These are phyloP conservation scores for Rubus idaeus DNA, from an alignment of 306 rosid species.

Conservation along the genomic window DNA sequence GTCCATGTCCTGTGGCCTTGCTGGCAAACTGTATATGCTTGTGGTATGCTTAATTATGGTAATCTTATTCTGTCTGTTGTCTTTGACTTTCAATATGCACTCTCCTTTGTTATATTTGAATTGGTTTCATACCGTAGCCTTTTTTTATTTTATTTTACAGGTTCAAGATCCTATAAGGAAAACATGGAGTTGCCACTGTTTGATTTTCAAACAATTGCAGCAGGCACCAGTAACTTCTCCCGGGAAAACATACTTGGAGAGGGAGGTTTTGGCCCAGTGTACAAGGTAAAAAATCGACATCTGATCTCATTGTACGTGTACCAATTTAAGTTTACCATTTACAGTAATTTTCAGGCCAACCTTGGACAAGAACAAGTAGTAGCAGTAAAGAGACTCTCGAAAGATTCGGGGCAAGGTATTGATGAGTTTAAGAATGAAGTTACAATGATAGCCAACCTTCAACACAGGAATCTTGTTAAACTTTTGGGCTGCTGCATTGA, in stretches of 20 bases:
- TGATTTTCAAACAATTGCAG: slow-evolving; percentile 38
- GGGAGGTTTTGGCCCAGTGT: slow-evolving; percentile 59
- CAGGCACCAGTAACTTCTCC: slow-evolving; percentile 44
- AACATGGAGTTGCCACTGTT: slow-evolving; percentile 44
- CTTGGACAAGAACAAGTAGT: slow-evolving; percentile 15
- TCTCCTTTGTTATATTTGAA: too few relatives aligned
- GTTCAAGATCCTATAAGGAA: slow-evolving; percentile 16
- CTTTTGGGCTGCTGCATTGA: slow-evolving; percentile 21
- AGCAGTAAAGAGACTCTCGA: slow-evolving; percentile 32
- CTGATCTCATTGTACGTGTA: too few relatives aligned
- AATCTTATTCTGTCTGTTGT: too few relatives aligned
- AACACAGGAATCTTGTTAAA: slow-evolving; percentile 25
- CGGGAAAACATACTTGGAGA: slow-evolving; percentile 40
- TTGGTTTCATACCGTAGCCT: too few relatives aligned
- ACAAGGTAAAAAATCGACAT: slow-evolving; percentile 32
- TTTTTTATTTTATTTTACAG: not conserved
- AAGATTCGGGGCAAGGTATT: slow-evolving; percentile 28
- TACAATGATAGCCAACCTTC: slow-evolving; percentile 17
- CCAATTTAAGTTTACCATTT: too few relatives aligned
- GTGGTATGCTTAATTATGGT: too few relatives aligned
- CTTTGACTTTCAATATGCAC: too few relatives aligned
- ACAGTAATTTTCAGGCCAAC: not conserved
- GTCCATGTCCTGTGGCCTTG: too few relatives aligned
- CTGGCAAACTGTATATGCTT: too few relatives aligned
- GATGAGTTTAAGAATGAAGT: slow-evolving; percentile 36